Evolutionary conservation across 2,329 filamentous ascomycete species (phyloP), one percentile per base, ranked within the genome.

Genomic region (Xylariaceae sp.): DNA sequence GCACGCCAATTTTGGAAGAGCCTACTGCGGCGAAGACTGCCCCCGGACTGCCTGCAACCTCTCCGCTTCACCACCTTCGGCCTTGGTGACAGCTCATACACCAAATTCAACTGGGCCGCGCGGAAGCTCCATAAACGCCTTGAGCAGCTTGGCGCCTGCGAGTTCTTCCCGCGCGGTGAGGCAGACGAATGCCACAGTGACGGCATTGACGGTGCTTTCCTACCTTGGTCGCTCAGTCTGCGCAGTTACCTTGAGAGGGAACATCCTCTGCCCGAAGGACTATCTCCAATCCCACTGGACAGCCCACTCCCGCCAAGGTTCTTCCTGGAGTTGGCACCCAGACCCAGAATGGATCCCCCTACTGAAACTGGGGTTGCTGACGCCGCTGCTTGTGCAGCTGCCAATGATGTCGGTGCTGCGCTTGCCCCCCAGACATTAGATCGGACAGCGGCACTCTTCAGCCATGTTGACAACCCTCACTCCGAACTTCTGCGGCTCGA

Each of bases 101-200:
- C 83, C 36, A 90, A 93, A 51, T 94, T 87, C 60, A 98, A 98
- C 62, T 94, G 86, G 77, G 88, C 90, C 13, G 83, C 84, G 29
- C 76, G 88, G 31, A 94, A 95, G 60, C 68, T 98, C 29, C 78
- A 88, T 50, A 90, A 88, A 48, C 77, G 92, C 12, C 66, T 98
- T 21, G 58, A 80, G 23, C 88, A 94, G 55, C 73, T 98, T 1
- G 90, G 90, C 1, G 92, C 86, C 3, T 69, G 69, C 26, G 75
- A 86, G 30, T 75, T 92, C 42, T 83, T 83, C 49, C 76, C 81
- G 25, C 69, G 80, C 23, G 92, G 86, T 10, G 92, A 98, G 59
- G 88, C 82, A 15, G 92, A 98, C 53, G 89, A 95, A 49, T 86
- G 93, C 55, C 88, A 95, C 64, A 77, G 86, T 17, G 89, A 96